Base-by-base conservation (phyloP, 2,329 filamentous ascomycete genomes). In the Aspergillus ochraceoroseus region DNA sequence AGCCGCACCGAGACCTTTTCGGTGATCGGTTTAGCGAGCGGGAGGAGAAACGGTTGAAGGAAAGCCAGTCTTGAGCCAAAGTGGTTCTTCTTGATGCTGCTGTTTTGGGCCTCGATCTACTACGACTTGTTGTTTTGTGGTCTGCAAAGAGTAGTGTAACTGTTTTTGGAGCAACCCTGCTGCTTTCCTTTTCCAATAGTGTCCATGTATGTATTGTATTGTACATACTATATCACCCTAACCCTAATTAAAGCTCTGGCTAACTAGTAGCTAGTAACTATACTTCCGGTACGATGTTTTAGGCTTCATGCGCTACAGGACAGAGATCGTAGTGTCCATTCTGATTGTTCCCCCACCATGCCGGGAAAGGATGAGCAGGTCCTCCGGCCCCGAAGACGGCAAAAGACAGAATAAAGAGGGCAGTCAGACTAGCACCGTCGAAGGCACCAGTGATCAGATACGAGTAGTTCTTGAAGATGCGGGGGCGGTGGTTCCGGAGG, bases 11-110 rank as follows among this genome's bases (percentile, higher is more conserved):
- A 47, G 71, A 71, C 17, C 58, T 82, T 2, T 82, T 83, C 55
- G 72, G 67, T 1, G 79, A 83, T 62, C 67, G 80, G 6, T 82
- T 67, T 46, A 83, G 80, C 55, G 80, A 84, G 58, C 64, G 79
- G 18, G 53, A 57, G 30, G 59, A 64, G 32, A 55, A 34, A 30
- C 55, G 52, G 17, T 4, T 17, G 7, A 36, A 39, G 22, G 29
- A 26, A n/a, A n/a, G n/a, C n/a, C n/a, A n/a, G n/a, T n/a, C n/a
- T n/a, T n/a, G n/a, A n/a, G n/a, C n/a, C n/a, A n/a, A n/a, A n/a
- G n/a, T n/a, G n/a, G n/a, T n/a, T n/a, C n/a, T n/a, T n/a, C n/a
- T n/a, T n/a, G n/a, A n/a, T n/a, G n/a, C n/a, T n/a, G n/a, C n/a
- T n/a, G n/a, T n/a, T n/a, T n/a, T n/a, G n/a, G n/a, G n/a, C n/a